phyloP scores from a whole-genome alignment of 2,329 filamentous ascomycete species.

The Nigrospora sphaerica region DNA sequence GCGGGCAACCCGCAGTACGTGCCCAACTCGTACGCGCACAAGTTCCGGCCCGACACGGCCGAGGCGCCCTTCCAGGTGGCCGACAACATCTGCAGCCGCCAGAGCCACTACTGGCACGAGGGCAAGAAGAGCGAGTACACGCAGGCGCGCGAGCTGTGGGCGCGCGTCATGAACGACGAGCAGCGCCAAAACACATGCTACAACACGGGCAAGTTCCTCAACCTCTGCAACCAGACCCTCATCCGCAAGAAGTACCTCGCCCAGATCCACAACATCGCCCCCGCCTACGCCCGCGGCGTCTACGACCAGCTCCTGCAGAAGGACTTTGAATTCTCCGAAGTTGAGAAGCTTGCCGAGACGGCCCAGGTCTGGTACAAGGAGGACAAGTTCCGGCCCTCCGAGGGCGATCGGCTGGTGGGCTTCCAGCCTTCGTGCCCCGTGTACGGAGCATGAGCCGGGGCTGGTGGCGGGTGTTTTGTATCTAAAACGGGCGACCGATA shows the following conservation, averaged over 20 bases:
- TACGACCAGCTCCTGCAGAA: conserved; percentile 8
- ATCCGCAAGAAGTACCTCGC: conserved; percentile 38
- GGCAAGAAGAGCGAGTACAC: conserved; percentile 44
- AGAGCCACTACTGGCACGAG: conserved; percentile 48
- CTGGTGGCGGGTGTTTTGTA: no score
- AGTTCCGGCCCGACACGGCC: conserved; percentile 42
- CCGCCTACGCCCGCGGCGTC: conserved; percentile 3
- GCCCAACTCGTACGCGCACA: conserved; percentile 43
- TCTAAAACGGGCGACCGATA: no score
- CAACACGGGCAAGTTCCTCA: conserved; percentile 40
- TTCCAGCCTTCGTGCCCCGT: background rate
- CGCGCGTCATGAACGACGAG: conserved; percentile 36
- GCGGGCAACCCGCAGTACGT: conserved; percentile 41
- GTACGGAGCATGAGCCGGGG: no score
- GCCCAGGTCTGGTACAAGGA: conserved; percentile 11
- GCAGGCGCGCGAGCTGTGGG: conserved; percentile 41
- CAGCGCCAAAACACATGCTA: conserved; percentile 35
- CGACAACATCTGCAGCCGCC: conserved; percentile 41
- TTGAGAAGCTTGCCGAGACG: conserved; percentile 5
- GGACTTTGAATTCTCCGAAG: conserved; percentile 8
- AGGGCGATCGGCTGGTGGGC: conserved; percentile 6
- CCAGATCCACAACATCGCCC: conserved; percentile 27
- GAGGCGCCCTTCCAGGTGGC: conserved; percentile 41
- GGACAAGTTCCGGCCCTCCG: conserved; percentile 7
- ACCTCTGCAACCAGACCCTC: conserved; percentile 8